Percentiles rank a stretch among this genome's conserved stretches.
Evolutionary conservation across 2,329 filamentous ascomycete species (phyloP).

Genomic region (Fusarium cicatricum): DNA sequence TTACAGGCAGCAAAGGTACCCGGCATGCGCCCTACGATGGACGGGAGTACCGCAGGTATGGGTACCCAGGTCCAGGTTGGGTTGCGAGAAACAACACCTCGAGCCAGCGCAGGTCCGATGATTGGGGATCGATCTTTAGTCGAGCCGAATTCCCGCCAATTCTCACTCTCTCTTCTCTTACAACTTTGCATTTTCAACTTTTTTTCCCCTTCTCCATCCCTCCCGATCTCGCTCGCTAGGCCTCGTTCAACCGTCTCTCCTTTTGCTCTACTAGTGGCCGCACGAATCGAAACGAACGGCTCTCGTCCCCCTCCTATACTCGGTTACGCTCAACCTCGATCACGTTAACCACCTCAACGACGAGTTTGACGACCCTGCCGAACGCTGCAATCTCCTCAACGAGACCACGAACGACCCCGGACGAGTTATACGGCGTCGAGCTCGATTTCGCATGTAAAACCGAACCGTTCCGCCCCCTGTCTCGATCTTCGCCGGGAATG

Average conservation of each 20-base stretch:
- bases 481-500: slow-evolving; percentile 40
- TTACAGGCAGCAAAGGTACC: slow-evolving; percentile 20
- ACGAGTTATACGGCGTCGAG: slow-evolving; percentile 9
- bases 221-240: slow-evolving; percentile 15
- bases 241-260: slow-evolving; percentile 24
- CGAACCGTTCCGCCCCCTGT: slow-evolving; percentile 28
- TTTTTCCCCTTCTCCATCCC: neutral
- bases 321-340: slow-evolving; percentile 14
- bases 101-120: slow-evolving; percentile 28
- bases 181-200: slow-evolving; percentile 11
- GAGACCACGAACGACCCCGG: neutral
- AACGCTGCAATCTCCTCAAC: slow-evolving; percentile 4
- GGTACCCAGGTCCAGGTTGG: slow-evolving; percentile 1
- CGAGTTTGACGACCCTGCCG: neutral
- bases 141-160: slow-evolving; percentile 26
- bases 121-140: slow-evolving; percentile 34
- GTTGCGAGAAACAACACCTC: slow-evolving; percentile 33
- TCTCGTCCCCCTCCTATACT: slow-evolving; percentile 10
- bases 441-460: slow-evolving; percentile 37
- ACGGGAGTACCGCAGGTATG: slow-evolving; percentile 18
- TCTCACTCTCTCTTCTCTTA: slow-evolving; percentile 16
- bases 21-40: neutral
- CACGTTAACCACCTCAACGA: slow-evolving; percentile 28
- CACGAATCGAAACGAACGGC: slow-evolving; percentile 33
- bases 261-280: slow-evolving; percentile 29